Base-by-base conservation (phyloP, 208 protist genomes). In the Herpetomonas samuelpessoai region DNA sequence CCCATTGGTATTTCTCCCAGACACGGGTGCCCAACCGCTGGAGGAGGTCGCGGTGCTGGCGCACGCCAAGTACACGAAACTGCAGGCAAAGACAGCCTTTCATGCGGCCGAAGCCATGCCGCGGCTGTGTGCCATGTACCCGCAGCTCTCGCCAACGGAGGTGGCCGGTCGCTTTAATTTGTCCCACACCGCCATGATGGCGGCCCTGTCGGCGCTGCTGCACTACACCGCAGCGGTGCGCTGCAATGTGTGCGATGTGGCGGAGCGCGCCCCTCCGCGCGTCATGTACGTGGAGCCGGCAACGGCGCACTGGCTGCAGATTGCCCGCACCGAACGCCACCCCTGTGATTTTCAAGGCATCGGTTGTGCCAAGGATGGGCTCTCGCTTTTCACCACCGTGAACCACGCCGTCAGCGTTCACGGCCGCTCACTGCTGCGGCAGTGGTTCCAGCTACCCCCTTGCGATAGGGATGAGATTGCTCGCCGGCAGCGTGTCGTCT, bases 311-410 rank as follows among this genome's bases (percentile, higher is more conserved):
- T 62, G 56, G 25, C 70, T 93, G 31, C 89, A 93, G 71, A 63
- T 96, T 29, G 74, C 71, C n/a, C 83, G 89, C 9, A 71, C 69
- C 18, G 89, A 96, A 45, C 47, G 35, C 16, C 89, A 96, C 68
- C 89, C 89, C 38, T 91, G 83, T 68, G 78, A 74, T 45, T 81
- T 71, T 31, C 86, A 93, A 41, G 80, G 82, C 1, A 74, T 87
- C 22, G 80, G 86, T n/a, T 53, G 73, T 1, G 59, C 80, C 9
- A 96, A 96, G 61, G 90, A 96, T 27, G 90, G 86, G 0, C 69
- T 90, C 3, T 96, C 86, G 26, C 64, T 96, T n/a, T 74, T 86
- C 31, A 78, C 64, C 29, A 60, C 92, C 1, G 60, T 93, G 9
- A 76, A 89, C 57, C 57, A 67, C 25, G 81, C 82, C 1, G 67